A percentile compares a stretch with the other conserved stretches of the same genome.
phyloP scores from a whole-genome alignment of 208 protist genomes.

The Acanthamoeba sp. region DNA sequence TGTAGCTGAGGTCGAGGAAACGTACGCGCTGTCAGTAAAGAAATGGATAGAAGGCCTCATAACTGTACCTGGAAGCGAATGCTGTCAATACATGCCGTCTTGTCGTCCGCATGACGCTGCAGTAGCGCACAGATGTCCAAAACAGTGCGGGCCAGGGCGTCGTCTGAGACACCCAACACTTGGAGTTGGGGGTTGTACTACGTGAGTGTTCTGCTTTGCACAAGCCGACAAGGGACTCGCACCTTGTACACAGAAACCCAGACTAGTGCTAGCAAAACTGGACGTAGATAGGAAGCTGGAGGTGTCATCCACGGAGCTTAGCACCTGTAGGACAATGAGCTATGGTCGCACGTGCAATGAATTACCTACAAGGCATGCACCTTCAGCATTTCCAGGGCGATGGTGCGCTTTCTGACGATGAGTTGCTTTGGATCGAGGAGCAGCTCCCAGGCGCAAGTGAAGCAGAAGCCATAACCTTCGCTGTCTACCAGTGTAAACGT shows the following conservation, averaged over 20 bases:
- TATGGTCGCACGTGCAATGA: background rate
- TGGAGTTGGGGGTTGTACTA: too few relatives aligned
- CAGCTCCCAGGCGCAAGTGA: constrained; percentile 15
- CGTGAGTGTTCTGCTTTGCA: too few relatives aligned
- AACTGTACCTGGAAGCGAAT: background rate
- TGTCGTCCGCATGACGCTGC: background rate
- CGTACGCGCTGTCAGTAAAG: background rate
- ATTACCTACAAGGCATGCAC: background rate
- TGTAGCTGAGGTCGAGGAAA: background rate
- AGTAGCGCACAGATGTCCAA: background rate
- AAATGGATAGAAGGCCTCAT: background rate
- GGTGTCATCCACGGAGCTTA: background rate
- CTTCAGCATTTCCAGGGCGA: constrained; percentile 5
- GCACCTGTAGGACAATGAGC: background rate
- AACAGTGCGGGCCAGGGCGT: background rate
- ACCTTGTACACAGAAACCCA: background rate
- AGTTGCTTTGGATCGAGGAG: background rate
- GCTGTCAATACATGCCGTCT: background rate
- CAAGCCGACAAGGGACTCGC: background rate
- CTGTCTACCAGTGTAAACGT: background rate
- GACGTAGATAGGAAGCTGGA: background rate
- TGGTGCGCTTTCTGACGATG: background rate
- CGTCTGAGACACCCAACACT: constrained; percentile 2
- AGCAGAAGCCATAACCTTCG: constrained; percentile 21
- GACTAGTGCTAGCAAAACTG: background rate